Evolutionary conservation across 1,139 yeast genomes (phyloP), one percentile per base, ranked within the genome.

Genomic region (Arxiozyma telluris): DNA sequence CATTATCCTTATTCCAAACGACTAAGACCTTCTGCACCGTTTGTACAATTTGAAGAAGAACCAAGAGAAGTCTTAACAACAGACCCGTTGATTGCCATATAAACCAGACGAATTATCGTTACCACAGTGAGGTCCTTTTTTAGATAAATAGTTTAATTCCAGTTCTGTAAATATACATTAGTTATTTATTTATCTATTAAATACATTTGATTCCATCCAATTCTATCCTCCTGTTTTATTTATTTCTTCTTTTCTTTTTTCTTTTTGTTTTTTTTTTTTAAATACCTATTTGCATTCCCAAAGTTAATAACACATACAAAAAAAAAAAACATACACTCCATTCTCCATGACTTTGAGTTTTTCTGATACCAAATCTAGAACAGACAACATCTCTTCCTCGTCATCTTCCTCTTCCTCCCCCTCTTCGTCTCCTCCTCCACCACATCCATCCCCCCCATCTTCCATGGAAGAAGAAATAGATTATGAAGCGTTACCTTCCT

Each of bases 401-500:
- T 23, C 25, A 4, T 27, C 39, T 12, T 34, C 39, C n/a, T 4
- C 39, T 15, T 15, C 39, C 39, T 11, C 39, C n/a, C 12, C 39
- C 6, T 34, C 39, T 12, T 34, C 39, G 1, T 15, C 17, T 4
- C n/a, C n/a, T 15, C 8, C 39, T 15, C n/a, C n/a, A 15, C 39
- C 47, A 5, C 41, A 41, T 27, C 17, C 41, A 7, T 46, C 48
- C 3, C 47, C 41, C 3, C 22, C 51, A 25, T 23, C 45, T 34
- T 42, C 46, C n/a, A 38, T 47, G 4, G 53, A 51, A 42, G 69
- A 66, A 55, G 76, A 72, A 60, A 77, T 85, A 50, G 97, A 91
- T 67, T 93, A 93, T 69, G 98, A 93, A 70, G 84, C 96, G 1
- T 78, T 93, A 49, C 98, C 98, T 1, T 88, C 85, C 47, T 83